A percentile compares a stretch with the other conserved stretches of the same genome.
Evolutionary conservation across 148 eudicot genomes (phyloP).

Genomic region (Silene uniflora): DNA sequence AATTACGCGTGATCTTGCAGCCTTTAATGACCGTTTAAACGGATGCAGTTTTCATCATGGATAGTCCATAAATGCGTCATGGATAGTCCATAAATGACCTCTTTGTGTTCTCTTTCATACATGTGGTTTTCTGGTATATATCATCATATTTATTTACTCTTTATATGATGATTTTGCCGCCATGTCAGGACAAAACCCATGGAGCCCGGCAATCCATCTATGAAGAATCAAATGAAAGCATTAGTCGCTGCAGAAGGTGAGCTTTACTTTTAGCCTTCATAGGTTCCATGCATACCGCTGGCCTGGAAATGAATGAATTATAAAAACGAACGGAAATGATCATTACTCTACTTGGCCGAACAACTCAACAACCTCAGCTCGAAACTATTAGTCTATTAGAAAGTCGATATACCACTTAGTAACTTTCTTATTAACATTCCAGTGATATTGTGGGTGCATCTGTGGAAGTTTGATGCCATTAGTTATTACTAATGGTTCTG

Average conservation of each 20-base stretch:
- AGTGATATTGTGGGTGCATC: background rate
- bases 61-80: no score
- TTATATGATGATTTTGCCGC: conserved; percentile 5
- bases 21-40: background rate
- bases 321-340: background rate
- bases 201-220: conserved; percentile 70
- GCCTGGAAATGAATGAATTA: background rate
- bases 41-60: background rate
- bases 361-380: conserved; percentile 5
- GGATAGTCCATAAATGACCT: no score
- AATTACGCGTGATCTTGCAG: background rate
- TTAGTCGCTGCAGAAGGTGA: conserved; percentile 85
- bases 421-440: conserved; percentile 1
- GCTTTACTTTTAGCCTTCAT: conserved; percentile 14
- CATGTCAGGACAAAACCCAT: conserved; percentile 63
- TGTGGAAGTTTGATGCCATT: background rate
- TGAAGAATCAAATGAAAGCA: conserved; percentile 83
- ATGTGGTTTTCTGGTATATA: background rate
- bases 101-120: background rate
- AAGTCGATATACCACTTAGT: no score
- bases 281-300: conserved; percentile 1
- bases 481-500: conserved; percentile 16
- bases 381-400: conserved; percentile 1
- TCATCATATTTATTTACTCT: background rate
- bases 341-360: background rate